Conservation (phyloP, 257 asterid species). For the Marsdenia floribunda region DNA sequence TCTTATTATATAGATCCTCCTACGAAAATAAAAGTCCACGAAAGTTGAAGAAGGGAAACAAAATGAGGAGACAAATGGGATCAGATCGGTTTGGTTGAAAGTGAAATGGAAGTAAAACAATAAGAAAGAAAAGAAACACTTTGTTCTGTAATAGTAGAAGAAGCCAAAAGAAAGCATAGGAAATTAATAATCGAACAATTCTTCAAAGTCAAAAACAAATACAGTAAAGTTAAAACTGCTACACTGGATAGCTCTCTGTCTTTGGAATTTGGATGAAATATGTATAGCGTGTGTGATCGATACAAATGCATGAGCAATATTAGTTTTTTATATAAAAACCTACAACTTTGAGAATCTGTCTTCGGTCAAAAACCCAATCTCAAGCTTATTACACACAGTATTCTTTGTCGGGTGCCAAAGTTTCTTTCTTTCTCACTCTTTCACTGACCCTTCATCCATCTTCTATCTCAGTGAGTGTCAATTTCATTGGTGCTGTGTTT, state of each 20-base stretch:
- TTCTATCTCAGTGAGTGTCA: conserved; percentile 18
- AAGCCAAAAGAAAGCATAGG: conserved; percentile 18
- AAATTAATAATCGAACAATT: conserved; percentile 3
- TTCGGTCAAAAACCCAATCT: conserved; percentile 35
- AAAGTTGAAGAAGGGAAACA: neutral
- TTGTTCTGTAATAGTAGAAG: conserved; percentile 16
- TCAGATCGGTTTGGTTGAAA: conserved; percentile 16
- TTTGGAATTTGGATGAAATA: too few relatives aligned
- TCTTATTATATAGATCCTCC: too few relatives aligned
- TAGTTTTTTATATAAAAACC: neutral
- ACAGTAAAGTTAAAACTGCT: neutral
- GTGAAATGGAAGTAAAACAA: conserved; percentile 18
- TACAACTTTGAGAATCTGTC: neutral
- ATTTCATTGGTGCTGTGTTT: conserved; percentile 18
- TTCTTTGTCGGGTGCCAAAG: conserved; percentile 48
- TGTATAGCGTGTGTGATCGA: too few relatives aligned
- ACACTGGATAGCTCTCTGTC: too few relatives aligned
- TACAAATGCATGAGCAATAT: too few relatives aligned
- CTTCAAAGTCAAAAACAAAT: conserved; percentile 13
- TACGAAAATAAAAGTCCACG: too few relatives aligned
- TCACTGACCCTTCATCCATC: conserved; percentile 26
- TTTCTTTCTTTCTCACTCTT: conserved; percentile 18
- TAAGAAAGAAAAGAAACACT: too few relatives aligned
- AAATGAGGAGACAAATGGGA: conserved; percentile 6
- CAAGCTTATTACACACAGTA: conserved; percentile 33